Base-by-base conservation (phyloP, 805 yeast species). In the Alloascoidea africana region DNA sequence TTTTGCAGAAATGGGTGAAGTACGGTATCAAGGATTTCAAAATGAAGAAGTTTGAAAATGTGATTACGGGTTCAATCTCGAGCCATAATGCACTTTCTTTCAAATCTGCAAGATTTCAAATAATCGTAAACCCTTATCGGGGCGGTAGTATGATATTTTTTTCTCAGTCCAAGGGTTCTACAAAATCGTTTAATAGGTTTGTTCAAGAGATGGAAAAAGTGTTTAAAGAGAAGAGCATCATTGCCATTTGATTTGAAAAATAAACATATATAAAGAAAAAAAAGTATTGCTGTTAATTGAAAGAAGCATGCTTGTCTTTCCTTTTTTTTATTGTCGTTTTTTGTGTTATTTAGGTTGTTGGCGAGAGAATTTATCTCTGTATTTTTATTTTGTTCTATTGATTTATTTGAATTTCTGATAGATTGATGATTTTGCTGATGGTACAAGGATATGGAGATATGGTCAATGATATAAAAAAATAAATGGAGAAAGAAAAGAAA, bases 191-290 rank as follows among this genome's bases (percentile, higher is more conserved):
- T 14, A 34, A 16, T 16, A 34, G 17, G 18, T 34, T 34, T 18
- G 36, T 34, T 34, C 32, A 34, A 34, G 36, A 34, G n/a, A 18
- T 34, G 11, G n/a, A 18, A 16, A 14, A 18, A 16, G 18, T 14
- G 5, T 34, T 34, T 14, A 14, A 16, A 8, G 36, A 16, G n/a
- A 18, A 34, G 18, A 14, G 32, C n/a, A n/a, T n/a, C n/a, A n/a
- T n/a, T n/a, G n/a, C n/a, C n/a, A n/a, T n/a, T n/a, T n/a, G n/a
- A n/a, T n/a, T n/a, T n/a, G n/a, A n/a, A n/a, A n/a, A n/a, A n/a
- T n/a, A n/a, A n/a, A n/a, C n/a, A n/a, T n/a, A n/a, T n/a, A n/a
- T n/a, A n/a, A n/a, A n/a, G n/a, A n/a, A n/a, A n/a, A n/a, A n/a
- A n/a, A n/a, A n/a, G 36, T 23, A 23, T 23, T 23, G 30, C 8